Conservation (phyloP, 768 basidiomycete species). For the Boletus speciosus region DNA sequence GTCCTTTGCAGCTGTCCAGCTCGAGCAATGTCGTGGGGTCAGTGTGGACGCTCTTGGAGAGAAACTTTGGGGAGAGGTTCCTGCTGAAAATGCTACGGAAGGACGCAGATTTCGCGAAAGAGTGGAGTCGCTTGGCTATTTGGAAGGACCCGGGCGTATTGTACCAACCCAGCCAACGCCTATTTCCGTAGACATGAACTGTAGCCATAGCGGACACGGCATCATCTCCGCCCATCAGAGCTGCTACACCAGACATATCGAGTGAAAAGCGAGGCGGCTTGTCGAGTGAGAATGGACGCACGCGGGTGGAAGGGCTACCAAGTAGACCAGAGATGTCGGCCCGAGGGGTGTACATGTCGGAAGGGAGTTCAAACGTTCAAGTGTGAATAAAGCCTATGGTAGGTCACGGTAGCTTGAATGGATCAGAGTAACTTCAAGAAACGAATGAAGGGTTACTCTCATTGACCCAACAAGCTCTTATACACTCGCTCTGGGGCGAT, state of each 20-base stretch:
- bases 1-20: conserved; percentile 27
- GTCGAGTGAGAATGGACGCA: not conserved
- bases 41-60: conserved; percentile 11
- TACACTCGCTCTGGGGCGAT: too few relatives aligned
- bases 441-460: too few relatives aligned
- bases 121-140: conserved; percentile 21
- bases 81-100: not conserved
- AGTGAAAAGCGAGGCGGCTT: conserved; percentile 13
- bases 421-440: too few relatives aligned
- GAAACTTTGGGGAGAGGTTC: not conserved
- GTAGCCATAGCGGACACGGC: conserved; percentile 30
- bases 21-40: conserved; percentile 22
- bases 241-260: conserved; percentile 23
- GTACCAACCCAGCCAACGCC: conserved; percentile 35
- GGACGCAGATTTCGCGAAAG: conserved; percentile 15
- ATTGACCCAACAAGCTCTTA: too few relatives aligned
- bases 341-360: too few relatives aligned
- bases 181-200: conserved; percentile 25
- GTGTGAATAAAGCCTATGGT: too few relatives aligned
- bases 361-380: too few relatives aligned
- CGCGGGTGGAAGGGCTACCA: not conserved
- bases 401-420: too few relatives aligned
- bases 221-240: conserved; percentile 31
- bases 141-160: conserved; percentile 33
- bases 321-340: not conserved